Evolutionary conservation across 192 early-diverging fungal genomes (phyloP).

Genomic region (Backusella westeae): DNA sequence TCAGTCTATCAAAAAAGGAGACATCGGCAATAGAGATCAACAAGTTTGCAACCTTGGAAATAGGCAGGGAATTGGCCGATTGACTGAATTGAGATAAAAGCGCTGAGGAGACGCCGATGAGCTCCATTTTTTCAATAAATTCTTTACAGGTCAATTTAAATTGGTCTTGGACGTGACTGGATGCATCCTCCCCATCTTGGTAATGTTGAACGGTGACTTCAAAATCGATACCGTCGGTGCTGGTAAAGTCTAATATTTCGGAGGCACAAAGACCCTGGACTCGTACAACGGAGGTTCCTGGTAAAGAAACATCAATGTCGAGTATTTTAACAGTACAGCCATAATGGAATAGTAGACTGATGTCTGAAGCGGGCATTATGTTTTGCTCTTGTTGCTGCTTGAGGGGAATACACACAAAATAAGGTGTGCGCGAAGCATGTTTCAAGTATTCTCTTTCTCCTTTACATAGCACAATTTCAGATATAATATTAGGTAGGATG

Average conservation of each 20-base stretch:
- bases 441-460: not conserved
- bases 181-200: conserved; percentile 31
- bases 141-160: not conserved
- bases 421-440: not conserved
- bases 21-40: conserved; percentile 69
- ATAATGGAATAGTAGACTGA: conserved; percentile 38
- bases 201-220: conserved; percentile 49
- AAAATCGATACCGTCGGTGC: conserved; percentile 38
- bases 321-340: conserved; percentile 55
- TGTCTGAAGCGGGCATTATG: not conserved
- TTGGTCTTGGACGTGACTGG: not conserved
- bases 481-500: not conserved
- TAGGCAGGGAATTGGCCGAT: conserved; percentile 52
- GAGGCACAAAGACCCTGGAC: conserved; percentile 65
- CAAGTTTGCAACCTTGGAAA: conserved; percentile 62
- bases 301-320: conserved; percentile 35
- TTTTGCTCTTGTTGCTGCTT: not conserved
- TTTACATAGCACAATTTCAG: not conserved
- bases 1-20: conserved; percentile 65
- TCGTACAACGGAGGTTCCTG: conserved; percentile 52
- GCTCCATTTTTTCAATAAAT: not conserved
- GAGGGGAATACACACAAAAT: not conserved
- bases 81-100: conserved; percentile 55
- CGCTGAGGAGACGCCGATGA: not conserved
- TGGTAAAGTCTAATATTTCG: conserved; percentile 47